Conservation (phyloP, 2,329 filamentous ascomycete species). For the Colletotrichum magnum region DNA sequence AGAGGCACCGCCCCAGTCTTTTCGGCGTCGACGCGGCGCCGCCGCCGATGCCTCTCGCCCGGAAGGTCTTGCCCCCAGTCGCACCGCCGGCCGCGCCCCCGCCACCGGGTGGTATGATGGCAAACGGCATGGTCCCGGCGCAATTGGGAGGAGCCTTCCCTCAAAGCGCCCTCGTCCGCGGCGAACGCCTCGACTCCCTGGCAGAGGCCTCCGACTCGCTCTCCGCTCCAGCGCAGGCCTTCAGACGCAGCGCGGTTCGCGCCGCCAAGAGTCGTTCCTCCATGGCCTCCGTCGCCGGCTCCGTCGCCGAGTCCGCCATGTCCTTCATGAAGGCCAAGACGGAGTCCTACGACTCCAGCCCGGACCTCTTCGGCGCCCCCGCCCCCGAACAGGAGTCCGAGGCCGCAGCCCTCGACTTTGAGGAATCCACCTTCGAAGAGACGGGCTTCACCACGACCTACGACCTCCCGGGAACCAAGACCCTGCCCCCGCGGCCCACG, state of each 20-base stretch:
- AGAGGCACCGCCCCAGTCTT: conserved; percentile 45
- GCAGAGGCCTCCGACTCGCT: no score
- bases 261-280: no score
- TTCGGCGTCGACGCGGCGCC: conserved; percentile 21
- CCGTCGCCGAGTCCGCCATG: not conserved
- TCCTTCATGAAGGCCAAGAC: not conserved
- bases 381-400: conserved; percentile 32
- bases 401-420: conserved; percentile 56
- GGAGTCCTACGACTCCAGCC: not conserved
- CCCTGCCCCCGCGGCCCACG: conserved; percentile 65
- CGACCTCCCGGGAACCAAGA: conserved; percentile 71
- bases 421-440: conserved; percentile 70
- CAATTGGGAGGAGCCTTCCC: no score
- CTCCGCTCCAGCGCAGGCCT: no score
- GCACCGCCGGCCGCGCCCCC: not conserved
- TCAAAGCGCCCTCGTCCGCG: no score
- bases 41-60: not conserved
- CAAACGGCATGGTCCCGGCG: no score
- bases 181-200: no score
- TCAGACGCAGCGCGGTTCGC: no score
- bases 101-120: not conserved
- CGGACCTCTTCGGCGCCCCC: not conserved
- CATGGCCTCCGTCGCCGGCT: not conserved
- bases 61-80: not conserved
- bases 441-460: conserved; percentile 73